Percentiles rank a stretch among this genome's conserved stretches.
Conservation (phyloP, 305 asterid genomes). For the Fraxinus albicans region DNA sequence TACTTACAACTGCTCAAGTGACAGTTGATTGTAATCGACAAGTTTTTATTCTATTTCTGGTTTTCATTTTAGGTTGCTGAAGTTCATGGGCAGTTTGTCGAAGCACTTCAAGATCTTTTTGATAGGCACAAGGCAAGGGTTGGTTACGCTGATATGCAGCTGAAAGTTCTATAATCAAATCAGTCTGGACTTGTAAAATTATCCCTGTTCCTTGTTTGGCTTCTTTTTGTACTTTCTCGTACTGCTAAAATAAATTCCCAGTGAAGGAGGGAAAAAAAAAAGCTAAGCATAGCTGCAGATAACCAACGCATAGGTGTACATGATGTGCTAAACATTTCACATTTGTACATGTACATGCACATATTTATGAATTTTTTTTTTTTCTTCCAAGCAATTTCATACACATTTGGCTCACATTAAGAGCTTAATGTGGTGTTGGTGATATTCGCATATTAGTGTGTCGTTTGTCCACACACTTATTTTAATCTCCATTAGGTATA, state of each 20-base stretch:
- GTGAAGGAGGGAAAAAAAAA: not conserved
- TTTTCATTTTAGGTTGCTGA: constrained; percentile 42
- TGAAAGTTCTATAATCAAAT: constrained; percentile 47
- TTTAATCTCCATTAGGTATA: not conserved
- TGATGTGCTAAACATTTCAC: not conserved
- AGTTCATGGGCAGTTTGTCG: constrained; percentile 62
- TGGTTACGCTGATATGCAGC: constrained; percentile 47
- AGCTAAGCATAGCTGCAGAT: not conserved
- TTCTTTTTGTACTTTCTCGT: not conserved
- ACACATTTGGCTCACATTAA: not conserved
- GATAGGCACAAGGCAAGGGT: constrained; percentile 64
- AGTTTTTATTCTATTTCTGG: not conserved
- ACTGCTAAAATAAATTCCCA: not conserved
- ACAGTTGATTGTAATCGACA: not conserved
- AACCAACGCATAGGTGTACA: not conserved
- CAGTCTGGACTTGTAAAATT: not conserved
- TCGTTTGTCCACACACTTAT: not conserved
- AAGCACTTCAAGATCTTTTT: constrained; percentile 59
- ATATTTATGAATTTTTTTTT: not conserved
- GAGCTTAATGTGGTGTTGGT: not conserved
- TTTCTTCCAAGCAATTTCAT: not conserved
- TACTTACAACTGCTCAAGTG: not conserved
- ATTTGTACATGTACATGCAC: not conserved
- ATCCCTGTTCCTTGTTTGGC: not conserved
- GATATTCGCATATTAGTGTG: not conserved